Base-by-base conservation (phyloP, 1,284 basidiomycete species). In the Somion occarium region DNA sequence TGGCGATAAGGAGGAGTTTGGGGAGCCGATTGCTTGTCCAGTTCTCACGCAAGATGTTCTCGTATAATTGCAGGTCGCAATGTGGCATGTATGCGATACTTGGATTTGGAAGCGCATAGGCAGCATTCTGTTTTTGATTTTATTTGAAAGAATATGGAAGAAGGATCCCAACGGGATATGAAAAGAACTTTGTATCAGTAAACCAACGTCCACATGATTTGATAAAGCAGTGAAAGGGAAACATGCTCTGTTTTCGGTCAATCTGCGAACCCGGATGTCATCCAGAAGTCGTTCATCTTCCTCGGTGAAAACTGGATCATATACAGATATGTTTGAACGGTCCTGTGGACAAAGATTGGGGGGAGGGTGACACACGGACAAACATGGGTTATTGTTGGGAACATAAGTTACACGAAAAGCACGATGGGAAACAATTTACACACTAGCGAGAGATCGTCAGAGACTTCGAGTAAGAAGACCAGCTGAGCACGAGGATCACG, bases 61-160 rank as follows among this genome's bases (percentile, higher is more conserved):
- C 84, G 66, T 88, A 88, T 23, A 89, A 71, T 52, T 74, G 72
- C 61, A 83, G 61, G 62, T 87, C 85, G 61, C 87, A 89, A 63
- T 89, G 86, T 26, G 85, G 87, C 85, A 88, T 88, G 68, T 79
- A 88, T 49, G 82, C 71, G 50, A 89, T 70, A 44, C 83, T 87
- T 54, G 79, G 78, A 25, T 55, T 53, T 26, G 56, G 51, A 19
- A 69, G 52, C 43, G 44, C 54, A 53, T 70, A 64, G 44, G 59
- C 60, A 19, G 63, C 69, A 42, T 68, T 56, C 69, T 71, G 61
- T 18, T 34, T 7, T 7, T 34, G 30, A 15, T 7, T 7, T 7
- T 7, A 15, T 7, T 7, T 7, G 30, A 55, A 18, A 20, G n/a
- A 41, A 48, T 18, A 23, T 19, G 48, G 34, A 7, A 46, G n/a